Conservation (phyloP, 306 rosid genomes). For the Glycine soja region DNA sequence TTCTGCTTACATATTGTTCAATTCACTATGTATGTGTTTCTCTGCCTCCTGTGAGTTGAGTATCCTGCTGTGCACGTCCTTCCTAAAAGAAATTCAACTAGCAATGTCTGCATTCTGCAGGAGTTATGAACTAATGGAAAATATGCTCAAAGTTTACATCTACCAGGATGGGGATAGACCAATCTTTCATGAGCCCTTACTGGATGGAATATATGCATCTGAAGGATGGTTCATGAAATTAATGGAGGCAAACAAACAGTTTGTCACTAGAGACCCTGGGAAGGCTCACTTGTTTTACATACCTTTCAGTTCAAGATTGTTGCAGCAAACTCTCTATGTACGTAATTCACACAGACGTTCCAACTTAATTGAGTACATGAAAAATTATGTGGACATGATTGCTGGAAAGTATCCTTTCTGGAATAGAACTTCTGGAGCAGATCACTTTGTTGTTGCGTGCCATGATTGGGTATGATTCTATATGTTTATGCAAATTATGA, state of each 20-base stretch:
- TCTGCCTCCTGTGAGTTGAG: constrained; percentile 16
- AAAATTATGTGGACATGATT: constrained; percentile 63
- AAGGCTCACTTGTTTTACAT: constrained; percentile 92
- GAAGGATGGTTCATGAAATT: constrained; percentile 98
- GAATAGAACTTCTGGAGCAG: constrained; percentile 91
- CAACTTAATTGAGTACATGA: constrained; percentile 73
- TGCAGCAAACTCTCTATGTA: constrained; percentile 75
- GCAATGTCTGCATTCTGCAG: constrained; percentile 63
- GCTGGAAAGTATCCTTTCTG: constrained; percentile 77
- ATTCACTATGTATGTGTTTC: constrained; percentile 7
- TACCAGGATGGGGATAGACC: constrained; percentile 85
- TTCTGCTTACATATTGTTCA: constrained; percentile 23
- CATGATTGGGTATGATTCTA: constrained; percentile 90
- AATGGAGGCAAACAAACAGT: constrained; percentile 73
- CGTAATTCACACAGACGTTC: constrained; percentile 70
- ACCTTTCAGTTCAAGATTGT: constrained; percentile 88
- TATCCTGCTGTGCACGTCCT: constrained; percentile 37
- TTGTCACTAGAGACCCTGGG: constrained; percentile 66
- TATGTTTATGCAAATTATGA: constrained; percentile 29
- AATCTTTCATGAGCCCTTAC: constrained; percentile 76
- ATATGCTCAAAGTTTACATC: constrained; percentile 75
- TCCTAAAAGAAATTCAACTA: constrained; percentile 25
- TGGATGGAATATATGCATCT: constrained; percentile 90
- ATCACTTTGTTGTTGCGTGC: constrained; percentile 97
- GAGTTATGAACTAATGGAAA: constrained; percentile 95